A percentile compares a stretch with the other conserved stretches of the same genome.
phyloP scores from a whole-genome alignment of 2,329 filamentous ascomycete genomes.

The Trichoderma guizhouense region DNA sequence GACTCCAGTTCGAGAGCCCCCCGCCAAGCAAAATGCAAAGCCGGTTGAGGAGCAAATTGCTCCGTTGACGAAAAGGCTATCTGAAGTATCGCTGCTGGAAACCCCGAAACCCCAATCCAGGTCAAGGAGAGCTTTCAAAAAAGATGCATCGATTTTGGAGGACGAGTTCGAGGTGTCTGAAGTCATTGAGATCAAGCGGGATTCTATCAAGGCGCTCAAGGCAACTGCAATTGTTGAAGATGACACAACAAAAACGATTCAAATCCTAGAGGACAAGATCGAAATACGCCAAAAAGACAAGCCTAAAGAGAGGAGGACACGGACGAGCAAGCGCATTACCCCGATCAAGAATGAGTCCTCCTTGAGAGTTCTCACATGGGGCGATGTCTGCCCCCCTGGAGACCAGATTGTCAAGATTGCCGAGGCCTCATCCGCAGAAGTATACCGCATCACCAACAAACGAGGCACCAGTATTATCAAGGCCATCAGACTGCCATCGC shows the following conservation, averaged over 20 bases:
- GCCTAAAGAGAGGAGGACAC: neutral
- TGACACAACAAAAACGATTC: neutral
- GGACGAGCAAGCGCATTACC: neutral
- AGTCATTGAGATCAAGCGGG: neutral
- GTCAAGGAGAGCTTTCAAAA: slow-evolving; percentile 22
- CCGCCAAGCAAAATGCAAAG: slow-evolving; percentile 18
- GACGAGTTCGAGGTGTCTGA: slow-evolving; percentile 13
- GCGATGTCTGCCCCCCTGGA: slow-evolving; percentile 52
- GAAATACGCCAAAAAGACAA: neutral
- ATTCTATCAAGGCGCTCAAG: neutral
- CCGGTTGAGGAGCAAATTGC: slow-evolving; percentile 28
- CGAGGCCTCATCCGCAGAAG: slow-evolving; percentile 64
- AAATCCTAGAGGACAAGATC: neutral
- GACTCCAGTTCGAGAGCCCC: slow-evolving; percentile 42
- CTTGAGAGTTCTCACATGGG: slow-evolving; percentile 51
- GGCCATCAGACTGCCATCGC: slow-evolving; percentile 57
- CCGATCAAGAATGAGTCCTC: slow-evolving; percentile 21
- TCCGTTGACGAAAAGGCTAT: slow-evolving; percentile 36
- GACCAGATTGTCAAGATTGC: slow-evolving; percentile 61
- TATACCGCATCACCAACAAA: slow-evolving; percentile 59
- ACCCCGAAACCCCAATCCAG: slow-evolving; percentile 12
- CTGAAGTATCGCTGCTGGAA: slow-evolving; percentile 30
- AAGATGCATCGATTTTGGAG: neutral
- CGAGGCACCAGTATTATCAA: slow-evolving; percentile 64
- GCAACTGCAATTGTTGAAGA: neutral